Conservation (phyloP, 2,329 filamentous ascomycete species). For the Cercospora sp. region DNA sequence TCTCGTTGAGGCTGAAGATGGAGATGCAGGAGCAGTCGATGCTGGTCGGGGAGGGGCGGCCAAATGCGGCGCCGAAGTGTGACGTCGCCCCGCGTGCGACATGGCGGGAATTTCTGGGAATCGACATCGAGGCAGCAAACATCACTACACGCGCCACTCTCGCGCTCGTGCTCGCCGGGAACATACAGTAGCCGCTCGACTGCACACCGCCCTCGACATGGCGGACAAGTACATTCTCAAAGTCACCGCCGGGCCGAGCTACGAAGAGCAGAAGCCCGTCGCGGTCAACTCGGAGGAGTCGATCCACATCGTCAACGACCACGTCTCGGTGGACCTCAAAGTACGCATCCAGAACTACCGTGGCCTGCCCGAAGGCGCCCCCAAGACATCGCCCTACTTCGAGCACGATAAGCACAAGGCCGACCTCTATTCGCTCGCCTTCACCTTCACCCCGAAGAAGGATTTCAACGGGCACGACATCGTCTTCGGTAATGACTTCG, state of each 20-base stretch:
- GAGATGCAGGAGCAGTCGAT: background rate
- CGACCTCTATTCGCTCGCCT: conserved; percentile 83
- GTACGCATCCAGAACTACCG: conserved; percentile 70
- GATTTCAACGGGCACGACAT: conserved; percentile 69
- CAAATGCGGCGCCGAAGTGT: background rate
- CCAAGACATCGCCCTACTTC: conserved; percentile 76
- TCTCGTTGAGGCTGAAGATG: background rate
- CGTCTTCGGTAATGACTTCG: conserved; percentile 95
- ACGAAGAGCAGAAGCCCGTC: conserved; percentile 73
- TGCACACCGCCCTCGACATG: conserved; percentile 39
- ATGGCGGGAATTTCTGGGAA: background rate
- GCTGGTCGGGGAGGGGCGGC: background rate
- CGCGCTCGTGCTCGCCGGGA: background rate
- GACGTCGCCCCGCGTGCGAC: background rate
- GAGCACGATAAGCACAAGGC: conserved; percentile 64
- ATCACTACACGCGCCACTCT: background rate
- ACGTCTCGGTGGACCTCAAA: conserved; percentile 67
- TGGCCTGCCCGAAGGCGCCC: conserved; percentile 70
- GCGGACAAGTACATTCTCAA: conserved; percentile 74
- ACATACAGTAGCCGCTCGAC: background rate
- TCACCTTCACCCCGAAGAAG: conserved; percentile 73
- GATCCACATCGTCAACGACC: conserved; percentile 62
- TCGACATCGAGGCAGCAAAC: background rate
- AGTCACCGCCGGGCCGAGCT: conserved; percentile 77
- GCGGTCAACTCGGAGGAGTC: conserved; percentile 71